Evolutionary conservation across 495 filamentous ascomycete genomes (phyloP).

Genomic region (Annulohypoxylon moriforme): DNA sequence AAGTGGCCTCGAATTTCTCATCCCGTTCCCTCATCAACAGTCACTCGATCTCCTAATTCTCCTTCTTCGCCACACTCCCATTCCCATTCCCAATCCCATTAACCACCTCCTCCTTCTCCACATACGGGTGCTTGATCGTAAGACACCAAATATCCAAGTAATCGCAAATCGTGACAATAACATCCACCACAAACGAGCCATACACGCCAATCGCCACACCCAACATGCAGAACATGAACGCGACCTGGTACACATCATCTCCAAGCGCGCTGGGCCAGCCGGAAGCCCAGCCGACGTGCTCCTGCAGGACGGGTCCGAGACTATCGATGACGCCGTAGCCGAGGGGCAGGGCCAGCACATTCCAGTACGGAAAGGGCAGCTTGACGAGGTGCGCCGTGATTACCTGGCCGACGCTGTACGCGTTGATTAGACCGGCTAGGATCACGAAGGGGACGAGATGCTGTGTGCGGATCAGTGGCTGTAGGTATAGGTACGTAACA

Average conservation of each 20-base stretch:
- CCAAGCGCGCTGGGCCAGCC: slow-evolving; percentile 86
- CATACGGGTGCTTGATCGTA: slow-evolving; percentile 86
- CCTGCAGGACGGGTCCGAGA: slow-evolving; percentile 71
- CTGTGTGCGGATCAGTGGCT: slow-evolving; percentile 81
- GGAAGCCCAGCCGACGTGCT: slow-evolving; percentile 61
- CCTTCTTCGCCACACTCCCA: slow-evolving; percentile 28
- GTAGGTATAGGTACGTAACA: slow-evolving; percentile 80
- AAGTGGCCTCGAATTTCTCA: background rate
- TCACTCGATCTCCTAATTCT: background rate
- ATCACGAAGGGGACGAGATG: slow-evolving; percentile 89
- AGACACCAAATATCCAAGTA: slow-evolving; percentile 98
- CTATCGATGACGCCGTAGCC: slow-evolving; percentile 80
- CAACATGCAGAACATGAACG: slow-evolving; percentile 85
- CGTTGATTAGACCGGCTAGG: slow-evolving; percentile 88
- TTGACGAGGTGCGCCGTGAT: slow-evolving; percentile 93
- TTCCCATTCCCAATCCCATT: slow-evolving; percentile 37
- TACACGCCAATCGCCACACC: slow-evolving; percentile 87
- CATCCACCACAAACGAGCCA: slow-evolving; percentile 94
- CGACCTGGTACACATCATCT: slow-evolving; percentile 79
- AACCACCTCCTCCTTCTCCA: slow-evolving; percentile 46
- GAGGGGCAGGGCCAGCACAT: slow-evolving; percentile 78
- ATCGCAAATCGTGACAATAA: slow-evolving; percentile 96
- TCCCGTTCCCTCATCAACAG: background rate
- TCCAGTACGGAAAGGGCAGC: slow-evolving; percentile 85
- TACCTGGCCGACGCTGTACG: slow-evolving; percentile 93